phyloP scores from a whole-genome alignment of 164 flowering plant species.

The Stephania yunnanensis region DNA sequence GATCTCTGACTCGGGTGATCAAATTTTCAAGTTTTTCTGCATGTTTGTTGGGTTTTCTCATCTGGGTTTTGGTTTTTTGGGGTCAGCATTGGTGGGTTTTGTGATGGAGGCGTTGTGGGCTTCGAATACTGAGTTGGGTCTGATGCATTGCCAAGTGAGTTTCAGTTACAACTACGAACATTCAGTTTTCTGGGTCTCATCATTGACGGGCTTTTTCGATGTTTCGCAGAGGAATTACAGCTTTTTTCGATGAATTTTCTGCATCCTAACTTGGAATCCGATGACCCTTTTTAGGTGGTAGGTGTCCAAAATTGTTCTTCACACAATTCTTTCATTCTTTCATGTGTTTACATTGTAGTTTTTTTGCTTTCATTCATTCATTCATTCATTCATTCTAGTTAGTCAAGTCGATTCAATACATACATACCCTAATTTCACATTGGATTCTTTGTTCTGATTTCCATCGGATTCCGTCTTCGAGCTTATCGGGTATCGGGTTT shows the following conservation, averaged over 20 bases:
- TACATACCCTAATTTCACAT: constrained; percentile 1
- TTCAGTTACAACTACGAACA: constrained; percentile 26
- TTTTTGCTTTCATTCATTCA: neutral
- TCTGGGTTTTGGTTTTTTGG: too few relatives aligned
- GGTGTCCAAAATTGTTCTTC: constrained; percentile 16
- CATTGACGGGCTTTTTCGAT: constrained; percentile 14
- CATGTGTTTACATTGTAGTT: constrained; percentile 14
- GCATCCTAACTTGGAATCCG: constrained; percentile 44
- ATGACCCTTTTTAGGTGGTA: constrained; percentile 35
- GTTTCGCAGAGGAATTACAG: constrained; percentile 19
- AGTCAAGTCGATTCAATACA: too few relatives aligned
- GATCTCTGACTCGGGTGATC: neutral
- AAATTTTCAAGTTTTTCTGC: constrained; percentile 5
- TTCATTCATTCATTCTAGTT: neutral
- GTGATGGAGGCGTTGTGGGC: constrained; percentile 28
- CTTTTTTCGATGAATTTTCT: constrained; percentile 31
- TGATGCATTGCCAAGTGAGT: constrained; percentile 12
- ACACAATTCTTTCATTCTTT: constrained; percentile 59
- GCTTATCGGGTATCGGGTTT: neutral
- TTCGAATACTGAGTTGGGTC: constrained; percentile 31
- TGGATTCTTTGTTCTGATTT: neutral
- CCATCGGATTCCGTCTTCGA: constrained; percentile 6
- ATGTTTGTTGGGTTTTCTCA: neutral
- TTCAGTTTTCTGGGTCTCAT: constrained; percentile 16
- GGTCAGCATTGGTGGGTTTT: neutral